Evolutionary conservation across 202 grass and related monocot species (phyloP).

Genomic region (Cymbopogon flexuosus): DNA sequence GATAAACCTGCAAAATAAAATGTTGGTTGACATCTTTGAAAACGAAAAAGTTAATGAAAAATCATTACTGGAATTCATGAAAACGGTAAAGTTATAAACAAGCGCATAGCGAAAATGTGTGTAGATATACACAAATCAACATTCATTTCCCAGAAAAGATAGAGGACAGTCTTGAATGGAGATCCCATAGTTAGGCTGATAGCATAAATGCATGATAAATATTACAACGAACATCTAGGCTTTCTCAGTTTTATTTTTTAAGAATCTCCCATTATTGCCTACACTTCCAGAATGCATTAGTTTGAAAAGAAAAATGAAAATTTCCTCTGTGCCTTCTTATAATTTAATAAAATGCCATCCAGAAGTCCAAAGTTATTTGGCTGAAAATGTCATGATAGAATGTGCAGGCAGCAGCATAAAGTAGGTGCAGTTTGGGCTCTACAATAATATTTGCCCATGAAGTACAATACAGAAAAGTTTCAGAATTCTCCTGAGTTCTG

Average conservation of each 20-base stretch:
- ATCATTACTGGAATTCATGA: not conserved
- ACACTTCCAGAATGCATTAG: not conserved
- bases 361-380: not conserved
- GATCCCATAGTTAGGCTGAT: conserved; percentile 2
- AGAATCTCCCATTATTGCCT: not conserved
- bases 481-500: not conserved
- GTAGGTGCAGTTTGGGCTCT: not conserved
- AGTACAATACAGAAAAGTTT: conserved; percentile 20
- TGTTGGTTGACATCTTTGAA: conserved; percentile 9
- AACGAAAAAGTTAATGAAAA: conserved; percentile 14
- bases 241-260: not conserved
- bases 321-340: not conserved
- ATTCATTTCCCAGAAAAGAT: not conserved
- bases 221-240: conserved; percentile 32
- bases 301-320: not conserved
- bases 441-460: not conserved
- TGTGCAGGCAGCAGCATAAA: conserved; percentile 10
- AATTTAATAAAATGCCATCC: conserved; percentile 22
- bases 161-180: not conserved
- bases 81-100: conserved; percentile 7
- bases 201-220: not conserved
- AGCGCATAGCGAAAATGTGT: not conserved
- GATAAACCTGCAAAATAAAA: conserved; percentile 77
- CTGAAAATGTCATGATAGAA: not conserved
- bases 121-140: not conserved